phyloP scores from a whole-genome alignment of 805 yeast species.

The Wickerhamiella dianesei region DNA sequence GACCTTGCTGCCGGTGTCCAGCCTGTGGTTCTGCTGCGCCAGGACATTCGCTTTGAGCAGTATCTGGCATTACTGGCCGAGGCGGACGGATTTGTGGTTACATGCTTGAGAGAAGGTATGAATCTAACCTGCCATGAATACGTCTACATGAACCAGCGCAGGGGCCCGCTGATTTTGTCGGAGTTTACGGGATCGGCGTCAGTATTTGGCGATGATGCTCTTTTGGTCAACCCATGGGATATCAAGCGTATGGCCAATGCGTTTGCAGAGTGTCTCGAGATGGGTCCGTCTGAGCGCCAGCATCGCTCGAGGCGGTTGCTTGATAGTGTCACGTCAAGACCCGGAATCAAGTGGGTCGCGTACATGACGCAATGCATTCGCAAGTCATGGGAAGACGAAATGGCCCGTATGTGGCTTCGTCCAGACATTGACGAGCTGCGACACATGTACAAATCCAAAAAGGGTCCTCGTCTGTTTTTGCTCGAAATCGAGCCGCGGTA shows the following conservation, averaged over 20 bases:
- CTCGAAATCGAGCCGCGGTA: conserved; percentile 15
- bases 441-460: conserved; percentile 6
- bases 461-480: conserved; percentile 8
- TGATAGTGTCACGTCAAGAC: conserved; percentile 47
- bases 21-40: conserved; percentile 78
- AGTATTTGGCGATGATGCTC: conserved; percentile 49
- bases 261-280: conserved; percentile 49
- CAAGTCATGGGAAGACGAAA: conserved; percentile 38
- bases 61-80: conserved; percentile 75
- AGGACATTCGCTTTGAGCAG: conserved; percentile 79
- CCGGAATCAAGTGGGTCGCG: conserved; percentile 63
- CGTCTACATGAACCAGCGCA: conserved; percentile 46
- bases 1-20: conserved; percentile 57
- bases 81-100: conserved; percentile 77
- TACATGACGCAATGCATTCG: conserved; percentile 42
- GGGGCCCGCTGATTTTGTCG: conserved; percentile 68
- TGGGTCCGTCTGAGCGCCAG: conserved; percentile 45
- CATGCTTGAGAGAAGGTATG: conserved; percentile 93
- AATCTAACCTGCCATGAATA: conserved; percentile 93
- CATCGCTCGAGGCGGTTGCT: conserved; percentile 50
- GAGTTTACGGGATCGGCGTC: conserved; percentile 94
- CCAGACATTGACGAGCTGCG: conserved; percentile 11
- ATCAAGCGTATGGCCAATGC: conserved; percentile 47
- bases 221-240: conserved; percentile 90
- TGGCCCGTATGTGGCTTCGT: conserved; percentile 22